Evolutionary conservation across 805 yeast species (phyloP), one percentile per base, ranked within the genome.

Genomic region (Metschnikowia similis): DNA sequence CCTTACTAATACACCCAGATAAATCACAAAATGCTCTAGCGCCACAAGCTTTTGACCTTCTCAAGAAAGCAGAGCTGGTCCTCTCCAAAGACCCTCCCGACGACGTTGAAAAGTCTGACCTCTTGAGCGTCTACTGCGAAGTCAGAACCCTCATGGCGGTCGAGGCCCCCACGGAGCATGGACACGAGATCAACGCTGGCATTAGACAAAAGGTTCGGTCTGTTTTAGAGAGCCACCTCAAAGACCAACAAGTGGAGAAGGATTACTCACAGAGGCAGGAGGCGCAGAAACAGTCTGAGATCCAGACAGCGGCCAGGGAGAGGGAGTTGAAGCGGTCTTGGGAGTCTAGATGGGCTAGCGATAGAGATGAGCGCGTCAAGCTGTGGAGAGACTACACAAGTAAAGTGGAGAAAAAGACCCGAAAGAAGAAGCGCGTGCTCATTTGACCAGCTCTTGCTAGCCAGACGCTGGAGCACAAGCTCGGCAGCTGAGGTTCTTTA

Each of bases 1-100:
- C 89, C 2, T 65, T 85, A 35, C 64, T 82, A 50, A 79, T 85
- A 14, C 91, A 85, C 61, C 91, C 91, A 0, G 91, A 85, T 60
- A 83, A 82, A 59, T 73, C 80, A 1, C 60, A 65, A 30, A 77
- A 84, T 55, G 67, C 72, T 0, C 66, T 72, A n/a, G 88, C 89
- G 0, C 80, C 87, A 0, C 75, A 67, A 31, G 89, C 89, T 2
- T 85, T 85, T 62, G 85, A 82, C 57, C 49, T 71, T 34, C 63
- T 85, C 46, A 81, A 82, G 54, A 78, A 76, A 52, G 83, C 89
- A 0, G 79, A 81, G 46, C 47, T 46, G 36, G 58, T 66, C 4
- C 57, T 72, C 14, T 62, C 71, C 0, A 45, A 54, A 9, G 61
- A 46, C n/a, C 13, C 56, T 31, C n/a, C 57, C 47, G 49, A 41